phyloP scores from a whole-genome alignment of 2,329 filamentous ascomycete genomes.

The Aspergillus hiratsukae region DNA sequence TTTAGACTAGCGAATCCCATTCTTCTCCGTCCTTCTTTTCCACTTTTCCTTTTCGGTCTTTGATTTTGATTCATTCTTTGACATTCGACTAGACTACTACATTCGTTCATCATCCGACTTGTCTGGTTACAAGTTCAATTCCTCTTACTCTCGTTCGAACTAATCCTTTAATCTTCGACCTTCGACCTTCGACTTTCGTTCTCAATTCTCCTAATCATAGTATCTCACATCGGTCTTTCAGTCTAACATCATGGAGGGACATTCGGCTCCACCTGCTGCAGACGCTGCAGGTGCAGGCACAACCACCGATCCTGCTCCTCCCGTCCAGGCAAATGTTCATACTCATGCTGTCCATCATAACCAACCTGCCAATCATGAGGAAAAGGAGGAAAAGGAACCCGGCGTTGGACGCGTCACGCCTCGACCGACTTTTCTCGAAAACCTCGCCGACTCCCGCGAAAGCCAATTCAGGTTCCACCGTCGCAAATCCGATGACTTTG shows the following conservation, averaged over 20 bases:
- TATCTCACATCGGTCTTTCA: neutral
- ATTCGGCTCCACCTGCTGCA: slow-evolving; percentile 6
- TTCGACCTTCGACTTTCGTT: neutral
- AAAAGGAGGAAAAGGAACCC: slow-evolving; percentile 24
- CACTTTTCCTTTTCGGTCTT: slow-evolving; percentile 3
- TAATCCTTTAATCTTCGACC: neutral
- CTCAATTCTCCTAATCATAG: neutral
- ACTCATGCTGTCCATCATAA: slow-evolving; percentile 8
- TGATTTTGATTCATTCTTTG: slow-evolving; percentile 2
- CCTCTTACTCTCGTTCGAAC: slow-evolving; percentile 2
- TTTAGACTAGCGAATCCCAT: slow-evolving; percentile 1
- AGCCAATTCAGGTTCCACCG: slow-evolving; percentile 27
- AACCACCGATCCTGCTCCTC: slow-evolving; percentile 12
- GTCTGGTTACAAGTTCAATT: slow-evolving; percentile 8
- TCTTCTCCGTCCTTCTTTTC: slow-evolving; percentile 9
- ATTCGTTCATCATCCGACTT: neutral
- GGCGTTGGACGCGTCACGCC: slow-evolving; percentile 22
- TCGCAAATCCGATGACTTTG: slow-evolving; percentile 44
- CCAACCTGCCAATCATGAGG: slow-evolving; percentile 13
- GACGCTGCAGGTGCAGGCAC: slow-evolving; percentile 8
- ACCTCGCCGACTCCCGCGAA: slow-evolving; percentile 29
- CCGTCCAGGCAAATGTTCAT: slow-evolving; percentile 15
- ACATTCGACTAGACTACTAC: neutral
- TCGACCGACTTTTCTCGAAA: slow-evolving; percentile 31
- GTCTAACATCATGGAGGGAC: neutral